Evolutionary conservation across 257 asterid species (phyloP).

Genomic region (Plantago ovata): DNA sequence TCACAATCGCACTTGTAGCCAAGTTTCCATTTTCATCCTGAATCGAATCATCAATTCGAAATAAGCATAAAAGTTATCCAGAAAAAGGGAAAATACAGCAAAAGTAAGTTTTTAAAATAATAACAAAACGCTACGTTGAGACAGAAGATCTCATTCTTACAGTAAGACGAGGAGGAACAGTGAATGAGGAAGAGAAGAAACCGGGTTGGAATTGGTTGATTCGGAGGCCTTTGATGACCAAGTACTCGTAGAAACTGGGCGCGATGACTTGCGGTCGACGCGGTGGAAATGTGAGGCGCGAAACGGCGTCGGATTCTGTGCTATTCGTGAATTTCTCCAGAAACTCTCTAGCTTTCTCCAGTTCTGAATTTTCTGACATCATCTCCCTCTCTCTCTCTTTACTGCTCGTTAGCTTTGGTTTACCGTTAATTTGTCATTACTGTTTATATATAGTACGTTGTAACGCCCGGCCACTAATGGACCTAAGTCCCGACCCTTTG

Average conservation of each 20-base stretch:
- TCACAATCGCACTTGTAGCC: constrained; percentile 59
- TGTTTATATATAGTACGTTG: no score
- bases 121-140: not conserved
- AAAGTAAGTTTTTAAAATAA: not conserved
- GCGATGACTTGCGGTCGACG: constrained; percentile 35
- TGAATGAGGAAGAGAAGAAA: constrained; percentile 49
- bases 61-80: not conserved
- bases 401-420: no score
- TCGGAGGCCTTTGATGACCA: constrained; percentile 52
- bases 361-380: constrained; percentile 13
- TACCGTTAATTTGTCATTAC: no score
- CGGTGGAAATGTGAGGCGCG: constrained; percentile 45
- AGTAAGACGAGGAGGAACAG: constrained; percentile 74
- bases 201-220: constrained; percentile 56
- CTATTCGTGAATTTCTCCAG: constrained; percentile 24
- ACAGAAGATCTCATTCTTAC: constrained; percentile 26
- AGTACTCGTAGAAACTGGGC: constrained; percentile 64
- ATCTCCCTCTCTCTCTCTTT: no score
- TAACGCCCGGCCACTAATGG: no score
- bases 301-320: constrained; percentile 37
- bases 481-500: no score
- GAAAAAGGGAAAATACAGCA: not conserved
- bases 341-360: constrained; percentile 48
- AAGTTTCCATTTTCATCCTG: constrained; percentile 61
- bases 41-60: constrained; percentile 12